Conservation (phyloP, 2,329 filamentous ascomycete species). For the Fusarium guadeloupense region DNA sequence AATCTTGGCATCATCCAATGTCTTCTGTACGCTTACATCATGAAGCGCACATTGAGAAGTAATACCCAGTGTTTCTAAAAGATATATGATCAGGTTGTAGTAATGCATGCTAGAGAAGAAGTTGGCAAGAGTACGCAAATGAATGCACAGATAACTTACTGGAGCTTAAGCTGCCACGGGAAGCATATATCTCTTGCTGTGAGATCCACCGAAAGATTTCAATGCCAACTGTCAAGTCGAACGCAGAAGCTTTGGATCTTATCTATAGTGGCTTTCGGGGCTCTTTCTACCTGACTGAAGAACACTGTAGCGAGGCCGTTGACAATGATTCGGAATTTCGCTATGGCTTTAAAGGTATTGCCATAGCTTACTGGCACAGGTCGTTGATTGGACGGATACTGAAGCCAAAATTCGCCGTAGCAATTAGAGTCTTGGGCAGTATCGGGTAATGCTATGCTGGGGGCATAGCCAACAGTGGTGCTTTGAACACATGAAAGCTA, state of each 20-base stretch:
- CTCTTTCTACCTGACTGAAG: neutral
- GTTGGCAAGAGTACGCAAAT: no score
- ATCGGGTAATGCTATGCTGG: neutral
- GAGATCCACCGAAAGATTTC: neutral
- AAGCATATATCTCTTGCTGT: neutral
- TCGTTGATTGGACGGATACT: neutral
- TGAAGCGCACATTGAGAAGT: neutral
- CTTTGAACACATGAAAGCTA: neutral
- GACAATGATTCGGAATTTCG: neutral
- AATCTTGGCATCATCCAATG: neutral
- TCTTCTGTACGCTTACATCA: neutral
- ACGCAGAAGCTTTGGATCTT: neutral
- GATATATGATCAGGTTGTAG: neutral
- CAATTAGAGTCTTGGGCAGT: no score
- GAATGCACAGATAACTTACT: no score
- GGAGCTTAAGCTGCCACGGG: constrained; percentile 2
- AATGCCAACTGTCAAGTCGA: neutral
- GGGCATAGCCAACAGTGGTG: neutral
- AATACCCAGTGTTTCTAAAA: neutral
- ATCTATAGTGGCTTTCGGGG: rapidly evolving
- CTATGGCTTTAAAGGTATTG: neutral
- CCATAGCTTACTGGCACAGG: neutral
- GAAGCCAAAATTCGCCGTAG: neutral
- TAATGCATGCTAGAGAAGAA: neutral
- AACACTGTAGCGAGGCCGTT: neutral